Evolutionary conservation across 208 protist genomes (phyloP).

Genomic region (Trypanosoma brucei): DNA sequence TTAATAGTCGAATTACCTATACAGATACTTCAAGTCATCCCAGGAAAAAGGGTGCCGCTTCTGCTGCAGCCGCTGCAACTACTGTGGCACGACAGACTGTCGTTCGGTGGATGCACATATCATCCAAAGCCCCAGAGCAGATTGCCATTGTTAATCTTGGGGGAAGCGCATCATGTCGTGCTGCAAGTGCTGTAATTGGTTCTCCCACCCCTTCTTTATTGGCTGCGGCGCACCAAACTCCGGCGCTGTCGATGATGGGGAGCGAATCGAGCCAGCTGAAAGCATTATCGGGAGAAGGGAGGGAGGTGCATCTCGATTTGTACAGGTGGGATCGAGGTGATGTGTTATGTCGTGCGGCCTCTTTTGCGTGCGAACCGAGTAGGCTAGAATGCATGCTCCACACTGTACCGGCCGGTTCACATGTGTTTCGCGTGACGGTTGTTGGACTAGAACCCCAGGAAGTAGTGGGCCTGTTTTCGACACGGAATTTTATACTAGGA

Average conservation of each 20-base stretch:
- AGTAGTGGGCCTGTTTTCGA: slow-evolving; percentile 40
- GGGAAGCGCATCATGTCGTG: not conserved
- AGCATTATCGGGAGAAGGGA: slow-evolving; percentile 8
- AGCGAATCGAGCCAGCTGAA: too few relatives aligned
- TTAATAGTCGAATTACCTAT: slow-evolving; percentile 14
- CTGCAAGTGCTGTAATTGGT: not conserved
- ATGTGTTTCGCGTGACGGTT: slow-evolving; percentile 62
- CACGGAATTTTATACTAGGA: slow-evolving; percentile 35
- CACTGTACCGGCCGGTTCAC: slow-evolving; percentile 36
- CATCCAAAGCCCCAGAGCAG: slow-evolving; percentile 21
- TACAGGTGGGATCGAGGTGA: slow-evolving; percentile 68
- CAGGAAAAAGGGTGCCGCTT: slow-evolving; percentile 3
- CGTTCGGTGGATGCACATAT: slow-evolving; percentile 33
- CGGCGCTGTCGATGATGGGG: not conserved
- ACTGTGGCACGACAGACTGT: slow-evolving; percentile 6
- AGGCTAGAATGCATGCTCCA: slow-evolving; percentile 34
- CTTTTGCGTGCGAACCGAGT: slow-evolving; percentile 38
- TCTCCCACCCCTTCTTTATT: not conserved
- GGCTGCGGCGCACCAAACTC: not conserved
- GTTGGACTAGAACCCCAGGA: slow-evolving; percentile 36
- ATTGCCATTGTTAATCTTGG: slow-evolving; percentile 22
- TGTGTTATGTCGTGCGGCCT: slow-evolving; percentile 38
- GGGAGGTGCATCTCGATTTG: slow-evolving; percentile 40
- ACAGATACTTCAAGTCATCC: not conserved
- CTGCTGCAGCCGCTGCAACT: not conserved